These are phyloP conservation scores for Geotrichum siamense DNA, from an alignment of 1,139 yeast species.

Conservation along the genomic window DNA sequence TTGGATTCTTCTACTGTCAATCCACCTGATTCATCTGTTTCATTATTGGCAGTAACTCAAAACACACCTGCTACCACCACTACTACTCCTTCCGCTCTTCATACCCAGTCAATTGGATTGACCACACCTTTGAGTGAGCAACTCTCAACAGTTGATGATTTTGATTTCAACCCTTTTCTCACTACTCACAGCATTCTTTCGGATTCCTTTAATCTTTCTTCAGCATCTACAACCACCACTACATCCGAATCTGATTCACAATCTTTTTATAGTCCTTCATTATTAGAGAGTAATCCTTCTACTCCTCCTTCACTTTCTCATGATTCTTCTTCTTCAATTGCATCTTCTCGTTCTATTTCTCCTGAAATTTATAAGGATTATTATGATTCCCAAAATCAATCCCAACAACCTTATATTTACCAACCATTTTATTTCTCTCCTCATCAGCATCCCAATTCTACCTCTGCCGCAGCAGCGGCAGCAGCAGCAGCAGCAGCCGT, in stretches of 20 bases:
- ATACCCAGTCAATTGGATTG: conserved; percentile 11
- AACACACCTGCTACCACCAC: background rate
- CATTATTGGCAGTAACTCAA: conserved; percentile 15
- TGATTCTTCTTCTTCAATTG: conserved; percentile 17
- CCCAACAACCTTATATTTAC: conserved; percentile 8
- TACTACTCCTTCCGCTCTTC: conserved; percentile 13
- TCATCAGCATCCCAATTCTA: conserved; percentile 1
- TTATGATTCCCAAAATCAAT: conserved; percentile 1
- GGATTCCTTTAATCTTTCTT: conserved; percentile 8
- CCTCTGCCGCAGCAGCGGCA: conserved; percentile 19
- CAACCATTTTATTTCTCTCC: conserved; percentile 7
- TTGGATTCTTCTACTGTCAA: conserved; percentile 5
- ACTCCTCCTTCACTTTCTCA: conserved; percentile 17
- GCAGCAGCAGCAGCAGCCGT: conserved; percentile 15
- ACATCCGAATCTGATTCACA: background rate
- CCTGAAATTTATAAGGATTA: conserved; percentile 11
- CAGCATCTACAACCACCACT: background rate
- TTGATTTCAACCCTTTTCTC: conserved; percentile 9
- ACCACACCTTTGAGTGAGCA: conserved; percentile 11
- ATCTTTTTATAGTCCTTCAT: conserved; percentile 2
- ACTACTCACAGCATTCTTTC: conserved; percentile 10
- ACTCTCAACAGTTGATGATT: background rate
- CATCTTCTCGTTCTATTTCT: conserved; percentile 17
- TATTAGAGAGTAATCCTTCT: conserved; percentile 20
- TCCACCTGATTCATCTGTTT: conserved; percentile 12